Conservation (phyloP, 2,329 filamentous ascomycete genomes). For the Endothia cerciana region DNA sequence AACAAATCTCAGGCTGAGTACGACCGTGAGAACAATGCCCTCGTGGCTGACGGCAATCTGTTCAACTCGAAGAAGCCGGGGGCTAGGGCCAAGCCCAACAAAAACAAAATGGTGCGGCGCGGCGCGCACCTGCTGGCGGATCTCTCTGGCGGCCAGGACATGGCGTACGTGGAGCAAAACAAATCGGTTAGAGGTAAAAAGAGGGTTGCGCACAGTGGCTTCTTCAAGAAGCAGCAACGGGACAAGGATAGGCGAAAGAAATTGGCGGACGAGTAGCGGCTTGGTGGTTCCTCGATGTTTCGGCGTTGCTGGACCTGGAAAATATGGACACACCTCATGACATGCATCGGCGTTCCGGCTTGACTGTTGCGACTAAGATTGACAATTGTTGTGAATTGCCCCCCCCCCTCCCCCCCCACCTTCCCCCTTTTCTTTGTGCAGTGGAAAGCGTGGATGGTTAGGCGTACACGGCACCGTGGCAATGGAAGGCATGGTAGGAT, state of each 20-base stretch:
- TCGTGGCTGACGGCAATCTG: conserved; percentile 43
- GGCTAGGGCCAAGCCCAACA: conserved; percentile 30
- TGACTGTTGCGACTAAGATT: neutral
- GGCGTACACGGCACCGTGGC: neutral
- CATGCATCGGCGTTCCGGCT: neutral
- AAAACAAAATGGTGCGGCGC: conserved; percentile 67
- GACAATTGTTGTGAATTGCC: neutral
- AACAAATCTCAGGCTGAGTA: conserved; percentile 34
- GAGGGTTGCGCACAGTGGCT: conserved; percentile 57
- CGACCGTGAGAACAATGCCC: conserved; percentile 33
- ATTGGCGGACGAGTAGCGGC: conserved; percentile 7
- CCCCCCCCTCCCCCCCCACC: too few relatives aligned
- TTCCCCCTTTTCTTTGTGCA: neutral
- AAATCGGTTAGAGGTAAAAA: conserved; percentile 71
- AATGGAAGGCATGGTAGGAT: neutral
- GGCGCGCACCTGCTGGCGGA: conserved; percentile 86
- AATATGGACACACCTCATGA: neutral
- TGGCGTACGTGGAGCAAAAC: conserved; percentile 93
- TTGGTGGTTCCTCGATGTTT: neutral
- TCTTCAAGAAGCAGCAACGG: conserved; percentile 69
- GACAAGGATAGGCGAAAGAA: conserved; percentile 60
- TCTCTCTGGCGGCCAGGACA: conserved; percentile 88
- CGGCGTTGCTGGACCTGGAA: neutral
- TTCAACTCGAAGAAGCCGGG: conserved; percentile 40
- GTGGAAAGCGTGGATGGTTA: neutral